phyloP scores from a whole-genome alignment of 441 rosid genomes.

The Adansonia grandidieri region DNA sequence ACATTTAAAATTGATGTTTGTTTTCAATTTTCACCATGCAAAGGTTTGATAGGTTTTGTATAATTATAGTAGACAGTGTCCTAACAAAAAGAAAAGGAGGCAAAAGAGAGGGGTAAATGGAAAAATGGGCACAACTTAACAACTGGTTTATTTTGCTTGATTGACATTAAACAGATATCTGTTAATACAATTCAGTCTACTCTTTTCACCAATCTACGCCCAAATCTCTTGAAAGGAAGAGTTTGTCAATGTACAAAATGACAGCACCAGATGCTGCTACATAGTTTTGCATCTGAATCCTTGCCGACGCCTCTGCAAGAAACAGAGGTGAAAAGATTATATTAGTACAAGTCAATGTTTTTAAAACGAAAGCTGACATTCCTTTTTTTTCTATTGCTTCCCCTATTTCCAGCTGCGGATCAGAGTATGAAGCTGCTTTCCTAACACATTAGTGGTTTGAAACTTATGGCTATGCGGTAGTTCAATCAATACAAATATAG shows the following conservation, averaged over 20 bases:
- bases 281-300: constrained; percentile 68
- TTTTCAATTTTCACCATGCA: background rate
- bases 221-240: constrained; percentile 66
- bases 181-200: background rate
- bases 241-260: constrained; percentile 64
- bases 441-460: background rate
- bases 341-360: background rate
- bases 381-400: background rate
- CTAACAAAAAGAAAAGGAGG: background rate
- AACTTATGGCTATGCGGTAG: background rate
- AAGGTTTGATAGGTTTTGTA: background rate
- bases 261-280: constrained; percentile 56
- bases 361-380: background rate
- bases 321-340: background rate
- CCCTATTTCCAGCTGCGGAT: no score
- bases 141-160: background rate
- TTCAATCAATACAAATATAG: background rate
- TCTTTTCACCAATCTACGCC: constrained; percentile 80
- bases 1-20: background rate
- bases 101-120: background rate
- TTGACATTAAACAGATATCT: background rate
- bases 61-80: background rate
- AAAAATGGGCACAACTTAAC: background rate
- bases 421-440: no score
- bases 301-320: constrained; percentile 69